These are phyloP conservation scores for Daldinia grandis DNA, from an alignment of 495 filamentous ascomycete genomes.

Conservation along the genomic window DNA sequence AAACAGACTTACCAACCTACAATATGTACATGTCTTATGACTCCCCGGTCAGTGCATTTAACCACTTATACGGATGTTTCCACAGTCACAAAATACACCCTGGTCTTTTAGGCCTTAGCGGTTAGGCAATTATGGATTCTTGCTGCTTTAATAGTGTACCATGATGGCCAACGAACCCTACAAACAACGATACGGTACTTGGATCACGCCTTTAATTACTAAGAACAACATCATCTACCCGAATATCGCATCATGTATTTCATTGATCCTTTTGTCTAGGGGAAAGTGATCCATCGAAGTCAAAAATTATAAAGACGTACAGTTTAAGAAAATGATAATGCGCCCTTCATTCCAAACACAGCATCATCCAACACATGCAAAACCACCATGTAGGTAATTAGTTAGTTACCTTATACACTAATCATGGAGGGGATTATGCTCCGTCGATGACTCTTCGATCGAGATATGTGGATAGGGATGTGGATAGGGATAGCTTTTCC, in stretches of 20 bases:
- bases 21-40: too few relatives aligned
- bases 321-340: background rate
- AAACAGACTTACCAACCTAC: too few relatives aligned
- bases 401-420: background rate
- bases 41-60: too few relatives aligned
- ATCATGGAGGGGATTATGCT: background rate
- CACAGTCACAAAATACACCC: background rate
- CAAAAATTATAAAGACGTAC: background rate
- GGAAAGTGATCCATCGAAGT: background rate
- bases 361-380: background rate
- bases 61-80: background rate
- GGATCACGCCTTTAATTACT: conserved; percentile 22
- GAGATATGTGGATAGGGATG: conserved; percentile 4
- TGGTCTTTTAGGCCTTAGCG: background rate
- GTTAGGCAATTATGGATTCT: background rate
- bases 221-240: background rate
- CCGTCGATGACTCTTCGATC: conserved; percentile 35
- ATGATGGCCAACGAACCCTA: background rate
- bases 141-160: conserved; percentile 31
- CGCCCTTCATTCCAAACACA: background rate
- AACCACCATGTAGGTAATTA: background rate
- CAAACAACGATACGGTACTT: background rate
- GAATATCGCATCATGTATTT: background rate
- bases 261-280: background rate
- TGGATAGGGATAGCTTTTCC: conserved; percentile 9